A percentile compares a stretch with the other conserved stretches of the same genome.
Conservation (phyloP, 148 eudicot species). For the Cornus kousa region DNA sequence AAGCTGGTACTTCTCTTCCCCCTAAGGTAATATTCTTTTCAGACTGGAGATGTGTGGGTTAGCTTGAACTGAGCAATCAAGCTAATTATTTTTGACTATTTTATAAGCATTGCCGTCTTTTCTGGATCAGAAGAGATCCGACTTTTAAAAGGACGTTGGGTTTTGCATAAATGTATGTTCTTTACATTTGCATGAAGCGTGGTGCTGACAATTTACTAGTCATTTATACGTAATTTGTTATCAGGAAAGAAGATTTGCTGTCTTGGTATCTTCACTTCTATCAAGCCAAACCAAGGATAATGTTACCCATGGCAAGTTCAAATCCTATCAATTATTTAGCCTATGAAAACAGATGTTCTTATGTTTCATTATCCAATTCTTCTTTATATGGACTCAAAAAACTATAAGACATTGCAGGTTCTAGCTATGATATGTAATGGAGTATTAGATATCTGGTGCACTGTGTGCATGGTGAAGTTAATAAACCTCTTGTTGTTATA, state of each 20-base stretch:
- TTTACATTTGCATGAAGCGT: background rate
- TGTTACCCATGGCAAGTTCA: constrained; percentile 85
- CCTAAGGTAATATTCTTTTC: constrained; percentile 56
- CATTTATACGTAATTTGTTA: background rate
- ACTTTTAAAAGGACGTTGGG: background rate
- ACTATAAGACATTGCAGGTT: background rate
- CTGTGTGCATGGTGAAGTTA: background rate
- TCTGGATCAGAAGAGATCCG: background rate
- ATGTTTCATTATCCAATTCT: background rate
- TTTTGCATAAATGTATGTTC: background rate
- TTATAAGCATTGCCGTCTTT: background rate
- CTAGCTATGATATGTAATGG: background rate
- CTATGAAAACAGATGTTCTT: background rate
- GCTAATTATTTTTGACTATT: background rate
- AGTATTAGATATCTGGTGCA: background rate
- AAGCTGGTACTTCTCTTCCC: constrained; percentile 78
- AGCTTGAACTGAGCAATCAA: background rate
- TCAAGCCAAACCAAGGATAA: constrained; percentile 98
- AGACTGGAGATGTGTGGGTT: background rate
- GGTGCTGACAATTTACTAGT: background rate
- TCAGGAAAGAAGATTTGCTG: constrained; percentile 95
- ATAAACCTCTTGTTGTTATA: background rate
- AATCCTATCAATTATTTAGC: background rate
- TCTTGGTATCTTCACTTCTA: constrained; percentile 68
- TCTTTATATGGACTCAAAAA: background rate